Evolutionary conservation across 768 basidiomycete genomes (phyloP).

Genomic region (Mycena epipterygia): DNA sequence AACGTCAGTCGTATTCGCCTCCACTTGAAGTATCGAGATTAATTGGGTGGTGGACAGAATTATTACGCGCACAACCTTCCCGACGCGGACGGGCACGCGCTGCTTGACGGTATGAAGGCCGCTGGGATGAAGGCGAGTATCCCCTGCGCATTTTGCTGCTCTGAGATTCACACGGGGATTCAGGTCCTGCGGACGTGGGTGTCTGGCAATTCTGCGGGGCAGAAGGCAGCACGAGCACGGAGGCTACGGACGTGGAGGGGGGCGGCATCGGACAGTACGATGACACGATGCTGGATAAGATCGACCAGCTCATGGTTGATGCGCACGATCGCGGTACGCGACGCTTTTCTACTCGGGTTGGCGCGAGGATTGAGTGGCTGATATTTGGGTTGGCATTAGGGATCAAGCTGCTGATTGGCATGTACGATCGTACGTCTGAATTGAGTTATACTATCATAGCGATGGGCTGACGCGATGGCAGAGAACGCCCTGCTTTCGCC

Average conservation of each 20-base stretch:
- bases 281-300: conserved; percentile 49
- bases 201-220: conserved; percentile 38
- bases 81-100: conserved; percentile 35
- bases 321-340: conserved; percentile 45
- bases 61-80: conserved; percentile 38
- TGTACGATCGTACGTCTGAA: conserved; percentile 1
- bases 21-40: not conserved
- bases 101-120: conserved; percentile 40
- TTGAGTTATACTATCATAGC: too few relatives aligned
- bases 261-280: conserved; percentile 49
- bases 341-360: too few relatives aligned
- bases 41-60: conserved; percentile 34
- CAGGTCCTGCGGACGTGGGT: conserved; percentile 43
- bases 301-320: conserved; percentile 56
- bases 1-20: not conserved
- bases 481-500: conserved; percentile 47
- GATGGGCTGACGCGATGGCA: conserved; percentile 31
- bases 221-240: conserved; percentile 41
- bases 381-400: too few relatives aligned
- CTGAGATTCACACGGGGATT: too few relatives aligned
- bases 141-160: too few relatives aligned
- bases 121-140: conserved; percentile 40
- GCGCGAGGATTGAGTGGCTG: too few relatives aligned
- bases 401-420: conserved; percentile 40
- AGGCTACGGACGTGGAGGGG: conserved; percentile 49